Evolutionary conservation across 345 rosid species (phyloP), one percentile per base, ranked within the genome.

Genomic region (Lepidium aucheri): DNA sequence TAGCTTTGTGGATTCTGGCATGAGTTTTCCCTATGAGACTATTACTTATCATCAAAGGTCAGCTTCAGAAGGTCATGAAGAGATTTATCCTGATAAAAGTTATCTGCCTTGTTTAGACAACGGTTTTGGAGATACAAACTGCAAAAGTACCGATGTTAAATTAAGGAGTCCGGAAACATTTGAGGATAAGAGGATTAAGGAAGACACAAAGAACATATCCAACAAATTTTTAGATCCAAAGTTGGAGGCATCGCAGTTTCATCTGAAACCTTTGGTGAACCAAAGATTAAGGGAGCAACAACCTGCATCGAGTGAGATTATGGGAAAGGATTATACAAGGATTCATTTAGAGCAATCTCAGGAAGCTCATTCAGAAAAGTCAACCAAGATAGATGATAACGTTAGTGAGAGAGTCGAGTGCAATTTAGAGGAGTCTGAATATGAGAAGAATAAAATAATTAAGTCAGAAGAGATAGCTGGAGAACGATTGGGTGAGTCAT

Each of bases 131-230:
- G 62, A 65, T 17, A 7, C 26, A 42, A 26, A 28, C 72, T 35
- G 62, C 71, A 50, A 73, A 65, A 51, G 42, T 67, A 65, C 6
- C 53, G 74, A 30, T 61, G 77, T 60, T 75, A 75, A 33, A 11
- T 5, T 33, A n/a, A 72, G 45, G 76, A 68, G 55, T 78, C 58
- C 16, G 59, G 39, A 67, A 49, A 65, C 46, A 60, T 50, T n/a
- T 60, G 72, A 70, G 66, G 65, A 32, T 71, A 40, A 30, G 49
- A 22, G 3, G 62, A 60, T 41, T 60, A 52, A 61, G 34, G 53
- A 69, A 50, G 47, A 52, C 46, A 33, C 6, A 42, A 41, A 74
- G 46, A 70, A 74, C 10, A 47, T 46, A 49, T 57, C 79, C 10
- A 15, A 12, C 18, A 63, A 54, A 53, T 10, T 62, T 2, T 28